These are phyloP conservation scores for Sporopachydermia quercuum DNA, from an alignment of 805 yeast species.

Conservation along the genomic window DNA sequence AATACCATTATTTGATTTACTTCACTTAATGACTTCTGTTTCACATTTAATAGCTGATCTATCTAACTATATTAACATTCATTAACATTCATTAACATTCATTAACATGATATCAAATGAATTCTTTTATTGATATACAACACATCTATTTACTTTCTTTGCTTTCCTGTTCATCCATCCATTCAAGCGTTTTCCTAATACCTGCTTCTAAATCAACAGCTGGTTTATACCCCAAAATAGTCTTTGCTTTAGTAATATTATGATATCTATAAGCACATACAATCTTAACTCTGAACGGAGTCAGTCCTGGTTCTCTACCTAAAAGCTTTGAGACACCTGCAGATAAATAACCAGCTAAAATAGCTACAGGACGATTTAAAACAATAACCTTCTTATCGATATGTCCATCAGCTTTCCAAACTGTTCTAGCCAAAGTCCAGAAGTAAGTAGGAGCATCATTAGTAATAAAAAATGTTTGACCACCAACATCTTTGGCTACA, in stretches of 20 bases:
- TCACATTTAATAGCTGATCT: no score
- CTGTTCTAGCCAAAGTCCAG: constrained; percentile 93
- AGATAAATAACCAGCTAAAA: constrained; percentile 69
- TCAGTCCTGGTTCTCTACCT: constrained; percentile 83
- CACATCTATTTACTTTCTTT: constrained; percentile 3
- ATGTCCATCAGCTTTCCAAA: constrained; percentile 94
- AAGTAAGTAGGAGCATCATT: constrained; percentile 92
- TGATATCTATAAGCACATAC: constrained; percentile 92
- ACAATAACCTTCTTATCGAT: constrained; percentile 56
- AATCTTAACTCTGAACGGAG: constrained; percentile 87
- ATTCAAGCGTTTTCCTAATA: constrained; percentile 60
- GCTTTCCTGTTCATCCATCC: constrained; percentile 60
- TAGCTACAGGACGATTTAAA: constrained; percentile 60
- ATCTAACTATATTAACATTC: no score
- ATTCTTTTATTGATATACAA: no score
- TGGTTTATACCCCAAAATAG: constrained; percentile 65
- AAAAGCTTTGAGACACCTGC: constrained; percentile 52
- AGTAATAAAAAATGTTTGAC: constrained; percentile 81
- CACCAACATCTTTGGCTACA: constrained; percentile 38
- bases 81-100: no score
- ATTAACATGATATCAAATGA: no score
- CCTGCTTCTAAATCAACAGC: constrained; percentile 67
- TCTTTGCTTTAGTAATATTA: constrained; percentile 77
- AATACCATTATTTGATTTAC: no score
- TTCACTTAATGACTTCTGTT: no score